Base-by-base conservation (phyloP, 257 asterid genomes). In the Lantana camara region DNA sequence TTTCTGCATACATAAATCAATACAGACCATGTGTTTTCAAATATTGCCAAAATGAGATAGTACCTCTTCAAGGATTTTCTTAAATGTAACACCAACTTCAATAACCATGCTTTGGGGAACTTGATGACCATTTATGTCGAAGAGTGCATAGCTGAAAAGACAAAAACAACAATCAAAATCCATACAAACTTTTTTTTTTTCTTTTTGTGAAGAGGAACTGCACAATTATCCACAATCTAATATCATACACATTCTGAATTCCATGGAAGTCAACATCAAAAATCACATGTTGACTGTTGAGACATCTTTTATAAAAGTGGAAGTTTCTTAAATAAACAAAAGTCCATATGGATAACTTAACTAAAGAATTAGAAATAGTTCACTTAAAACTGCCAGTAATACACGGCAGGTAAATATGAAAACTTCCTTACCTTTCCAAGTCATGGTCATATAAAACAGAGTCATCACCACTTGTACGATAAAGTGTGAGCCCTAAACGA, bases 391-490 rank as follows among this genome's bases (percentile, higher is more conserved):
- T 17, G 35, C 9, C 63, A 70, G 50, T 29, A 12, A 22, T 17
- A 56, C n/a, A 47, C 57, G 54, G 76, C 50, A 4, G 46, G 35
- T 22, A 23, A 15, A 50, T 59, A 65, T 63, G 66, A 58, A 57
- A 17, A 55, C 27, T 44, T 56, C 12, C 80, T 60, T 51, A 90
- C 99, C 99, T 94, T 80, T 94, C 97, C 77, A 94, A 72, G 68
- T 94, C 99, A 70, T 94, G 99, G 80, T 94, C 99, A 75, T 94
- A 94, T 19, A 94, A 77, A 68, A 94, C 79, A 52, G 99, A 94
- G 77, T 90, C 84, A 7, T 94, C 99, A 19, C 96, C 99, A 69
- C 99, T 94, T 49, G 99, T 94, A 29, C 97, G 91, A 67, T 94
- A 86, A 68, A 94, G 66, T 14, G 81, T 81, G 66, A 94, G 97